A percentile compares a stretch with the other conserved stretches of the same genome.
Conservation (phyloP, 148 eudicot species). For the Dianthus caryophyllus region DNA sequence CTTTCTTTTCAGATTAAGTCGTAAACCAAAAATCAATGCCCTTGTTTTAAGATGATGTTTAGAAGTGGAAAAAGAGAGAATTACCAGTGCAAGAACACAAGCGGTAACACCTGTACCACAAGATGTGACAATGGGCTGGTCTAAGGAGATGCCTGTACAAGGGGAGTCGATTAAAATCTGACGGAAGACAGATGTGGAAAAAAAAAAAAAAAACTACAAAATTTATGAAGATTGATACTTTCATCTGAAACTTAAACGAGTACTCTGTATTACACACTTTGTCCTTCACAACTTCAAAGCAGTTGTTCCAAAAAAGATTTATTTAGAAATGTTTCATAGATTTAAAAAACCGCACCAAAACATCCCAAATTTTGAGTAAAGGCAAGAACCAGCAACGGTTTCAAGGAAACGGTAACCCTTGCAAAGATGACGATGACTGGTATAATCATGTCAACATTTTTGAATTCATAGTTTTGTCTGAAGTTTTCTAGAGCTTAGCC, state of each 20-base stretch:
- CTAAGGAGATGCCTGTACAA: slow-evolving; percentile 68
- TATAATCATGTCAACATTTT: background rate
- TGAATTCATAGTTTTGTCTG: too few relatives aligned
- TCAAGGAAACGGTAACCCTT: background rate
- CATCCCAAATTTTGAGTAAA: background rate
- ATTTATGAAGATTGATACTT: background rate
- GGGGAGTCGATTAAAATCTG: background rate
- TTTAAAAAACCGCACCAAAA: background rate
- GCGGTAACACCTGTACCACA: slow-evolving; percentile 99
- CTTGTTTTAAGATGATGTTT: slow-evolving; percentile 3
- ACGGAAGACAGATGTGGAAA: background rate
- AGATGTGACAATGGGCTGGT: slow-evolving; percentile 58
- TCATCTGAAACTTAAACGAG: background rate
- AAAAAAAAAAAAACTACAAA: background rate
- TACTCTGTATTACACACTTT: background rate
- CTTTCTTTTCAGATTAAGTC: too few relatives aligned
- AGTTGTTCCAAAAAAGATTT: background rate
- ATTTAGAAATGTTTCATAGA: background rate
- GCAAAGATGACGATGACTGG: background rate
- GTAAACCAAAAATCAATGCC: too few relatives aligned
- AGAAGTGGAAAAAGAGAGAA: slow-evolving; percentile 3
- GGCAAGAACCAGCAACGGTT: too few relatives aligned
- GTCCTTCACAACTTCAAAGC: background rate
- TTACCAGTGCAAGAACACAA: slow-evolving; percentile 83
- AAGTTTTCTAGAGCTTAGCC: too few relatives aligned